These are phyloP conservation scores for Gaeumannomyces sp. DNA, from an alignment of 2,329 filamentous ascomycete species.

Conservation along the genomic window DNA sequence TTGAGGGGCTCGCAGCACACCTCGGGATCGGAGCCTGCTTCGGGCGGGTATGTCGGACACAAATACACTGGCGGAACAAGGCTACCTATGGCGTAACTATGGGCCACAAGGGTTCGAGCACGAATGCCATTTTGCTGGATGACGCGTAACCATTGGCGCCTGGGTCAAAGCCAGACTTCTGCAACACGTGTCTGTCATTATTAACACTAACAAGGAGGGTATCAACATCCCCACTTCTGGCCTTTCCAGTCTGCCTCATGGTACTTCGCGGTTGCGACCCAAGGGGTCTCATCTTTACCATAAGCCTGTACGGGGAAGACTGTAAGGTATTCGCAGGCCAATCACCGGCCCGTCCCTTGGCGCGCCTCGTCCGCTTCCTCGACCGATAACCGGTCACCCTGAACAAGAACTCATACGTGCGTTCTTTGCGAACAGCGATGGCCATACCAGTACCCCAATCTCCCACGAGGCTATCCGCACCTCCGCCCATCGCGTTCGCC, in stretches of 20 bases:
- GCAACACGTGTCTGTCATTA: background rate
- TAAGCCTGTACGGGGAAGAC: conserved; percentile 68
- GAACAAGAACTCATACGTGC: conserved; percentile 64
- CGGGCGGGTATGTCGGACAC: too few relatives aligned
- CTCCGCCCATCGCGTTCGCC: conserved; percentile 47
- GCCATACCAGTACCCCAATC: conserved; percentile 78
- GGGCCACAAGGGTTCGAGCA: too few relatives aligned
- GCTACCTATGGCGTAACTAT: too few relatives aligned
- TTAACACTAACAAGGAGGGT: background rate
- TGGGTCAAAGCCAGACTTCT: background rate
- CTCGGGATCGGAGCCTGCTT: too few relatives aligned
- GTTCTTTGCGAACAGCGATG: conserved; percentile 44
- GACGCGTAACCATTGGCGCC: background rate
- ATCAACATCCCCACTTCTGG: conserved; percentile 27
- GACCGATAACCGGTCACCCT: conserved; percentile 45
- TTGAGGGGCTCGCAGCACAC: background rate
- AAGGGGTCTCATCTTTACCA: conserved; percentile 57
- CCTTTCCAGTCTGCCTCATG: conserved; percentile 56
- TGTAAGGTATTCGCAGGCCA: conserved; percentile 77
- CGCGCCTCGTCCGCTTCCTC: conserved; percentile 16
- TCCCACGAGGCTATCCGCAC: conserved; percentile 76
- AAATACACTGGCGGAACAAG: too few relatives aligned
- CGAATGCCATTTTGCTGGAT: background rate
- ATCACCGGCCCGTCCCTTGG: conserved; percentile 37
- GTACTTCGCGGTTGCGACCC: conserved; percentile 63